Percentiles rank a stretch among this genome's conserved stretches.
These are phyloP conservation scores for Eremochloa ophiuroides DNA, from an alignment of 176 grass and related monocot species.

Conservation along the genomic window DNA sequence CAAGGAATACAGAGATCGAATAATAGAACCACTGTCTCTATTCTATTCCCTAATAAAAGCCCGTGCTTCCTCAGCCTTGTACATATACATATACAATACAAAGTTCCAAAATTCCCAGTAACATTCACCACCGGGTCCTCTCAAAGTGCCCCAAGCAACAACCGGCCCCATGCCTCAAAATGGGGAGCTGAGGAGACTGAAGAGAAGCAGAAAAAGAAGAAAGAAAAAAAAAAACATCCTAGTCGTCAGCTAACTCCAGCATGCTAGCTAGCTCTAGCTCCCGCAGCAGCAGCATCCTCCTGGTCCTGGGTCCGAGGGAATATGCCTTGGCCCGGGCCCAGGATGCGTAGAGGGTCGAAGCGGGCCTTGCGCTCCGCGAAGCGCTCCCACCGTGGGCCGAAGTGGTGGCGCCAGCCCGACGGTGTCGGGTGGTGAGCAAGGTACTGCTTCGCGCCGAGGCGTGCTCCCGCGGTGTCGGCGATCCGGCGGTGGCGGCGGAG, in stretches of 20 bases:
- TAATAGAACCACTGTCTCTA: constrained; percentile 39
- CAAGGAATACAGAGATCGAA: constrained; percentile 30
- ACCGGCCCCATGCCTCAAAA: constrained; percentile 19
- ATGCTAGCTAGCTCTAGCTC: too few relatives aligned
- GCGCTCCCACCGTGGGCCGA: constrained; percentile 49
- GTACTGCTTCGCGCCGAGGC: constrained; percentile 64
- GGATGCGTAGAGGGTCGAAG: constrained; percentile 64
- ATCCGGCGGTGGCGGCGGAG: constrained; percentile 43
- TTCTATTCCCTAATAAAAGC: constrained; percentile 19
- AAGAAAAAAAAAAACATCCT: too few relatives aligned
- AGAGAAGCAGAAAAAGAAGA: constrained; percentile 24
- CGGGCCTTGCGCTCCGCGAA: constrained; percentile 56
- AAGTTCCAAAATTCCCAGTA: constrained; percentile 45
- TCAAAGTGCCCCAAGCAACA: not conserved
- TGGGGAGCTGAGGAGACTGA: constrained; percentile 18
- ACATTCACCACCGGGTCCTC: constrained; percentile 15
- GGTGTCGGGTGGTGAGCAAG: constrained; percentile 50
- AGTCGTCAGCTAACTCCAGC: too few relatives aligned
- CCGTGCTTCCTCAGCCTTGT: constrained; percentile 58
- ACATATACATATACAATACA: constrained; percentile 10
- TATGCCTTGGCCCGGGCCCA: constrained; percentile 82
- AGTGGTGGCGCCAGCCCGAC: constrained; percentile 54
- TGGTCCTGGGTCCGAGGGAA: constrained; percentile 37
- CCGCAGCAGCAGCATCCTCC: not conserved
- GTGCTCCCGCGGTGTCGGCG: constrained; percentile 22